Percentiles rank a stretch among this genome's conserved stretches.
These are phyloP conservation scores for Diphasiastrum complanatum DNA, from an alignment of 83 land plant species.

Conservation along the genomic window DNA sequence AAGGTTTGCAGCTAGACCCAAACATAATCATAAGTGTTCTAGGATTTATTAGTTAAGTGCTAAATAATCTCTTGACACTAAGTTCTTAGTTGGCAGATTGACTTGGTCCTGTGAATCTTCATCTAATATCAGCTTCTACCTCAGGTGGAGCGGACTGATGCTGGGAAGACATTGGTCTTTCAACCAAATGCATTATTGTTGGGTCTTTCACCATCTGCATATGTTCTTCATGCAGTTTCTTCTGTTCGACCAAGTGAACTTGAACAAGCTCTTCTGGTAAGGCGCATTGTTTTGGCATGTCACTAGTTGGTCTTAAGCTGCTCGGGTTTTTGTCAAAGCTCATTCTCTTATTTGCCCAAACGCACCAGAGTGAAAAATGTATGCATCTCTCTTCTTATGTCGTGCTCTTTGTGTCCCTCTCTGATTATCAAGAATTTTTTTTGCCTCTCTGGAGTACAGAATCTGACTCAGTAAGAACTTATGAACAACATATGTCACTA, in stretches of 20 bases:
- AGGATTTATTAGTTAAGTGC: too few species aligned
- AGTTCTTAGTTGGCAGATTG: too few species aligned
- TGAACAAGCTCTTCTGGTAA: constrained; percentile 91
- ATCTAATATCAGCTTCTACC: too few species aligned
- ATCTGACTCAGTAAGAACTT: too few species aligned
- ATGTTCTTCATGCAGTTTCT: constrained; percentile 70
- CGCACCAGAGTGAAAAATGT: not conserved
- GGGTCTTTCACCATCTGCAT: constrained; percentile 81
- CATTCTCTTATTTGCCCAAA: constrained; percentile 3
- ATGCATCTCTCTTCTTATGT: not conserved
- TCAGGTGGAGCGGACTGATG: constrained; percentile 48
- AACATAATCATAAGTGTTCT: too few species aligned
- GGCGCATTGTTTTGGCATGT: constrained; percentile 1
- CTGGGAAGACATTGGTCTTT: constrained; percentile 35
- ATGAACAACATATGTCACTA: too few species aligned
- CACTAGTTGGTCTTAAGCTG: not conserved
- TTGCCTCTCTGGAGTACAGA: too few species aligned
- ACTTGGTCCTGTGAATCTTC: too few species aligned
- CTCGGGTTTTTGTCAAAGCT: not conserved
- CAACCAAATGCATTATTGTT: constrained; percentile 70
- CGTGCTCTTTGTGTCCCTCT: too few species aligned
- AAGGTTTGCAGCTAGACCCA: too few species aligned
- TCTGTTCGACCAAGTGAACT: constrained; percentile 83
- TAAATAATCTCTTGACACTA: too few species aligned
- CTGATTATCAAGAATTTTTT: too few species aligned